Percentiles rank a stretch among this genome's conserved stretches.
phyloP scores from a whole-genome alignment of 306 rosid genomes.

The Casuarina cunninghamiana region DNA sequence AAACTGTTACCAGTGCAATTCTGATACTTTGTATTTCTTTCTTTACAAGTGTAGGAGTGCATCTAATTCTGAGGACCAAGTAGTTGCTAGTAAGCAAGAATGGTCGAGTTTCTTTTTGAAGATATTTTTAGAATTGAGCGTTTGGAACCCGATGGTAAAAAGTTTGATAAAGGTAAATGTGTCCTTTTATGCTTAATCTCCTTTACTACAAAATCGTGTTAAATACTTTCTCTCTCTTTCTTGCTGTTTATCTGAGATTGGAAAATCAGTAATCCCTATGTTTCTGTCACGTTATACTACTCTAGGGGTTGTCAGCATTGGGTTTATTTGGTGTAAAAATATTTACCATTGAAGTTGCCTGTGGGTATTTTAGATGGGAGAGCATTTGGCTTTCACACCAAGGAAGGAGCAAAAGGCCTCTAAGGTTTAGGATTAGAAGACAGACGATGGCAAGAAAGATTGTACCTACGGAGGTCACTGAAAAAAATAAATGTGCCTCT shows the following conservation, averaged over 20 bases:
- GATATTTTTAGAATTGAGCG: conserved; percentile 73
- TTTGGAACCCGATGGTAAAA: conserved; percentile 66
- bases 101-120: conserved; percentile 85
- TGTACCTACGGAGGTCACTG: background rate
- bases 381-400: background rate
- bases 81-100: conserved; percentile 20
- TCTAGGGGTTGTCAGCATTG: background rate
- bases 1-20: background rate
- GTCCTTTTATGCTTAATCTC: background rate
- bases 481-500: background rate
- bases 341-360: background rate
- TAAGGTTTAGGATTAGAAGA: background rate
- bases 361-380: background rate
- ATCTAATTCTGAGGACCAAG: background rate
- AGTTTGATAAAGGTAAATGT: conserved; percentile 66
- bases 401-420: background rate
- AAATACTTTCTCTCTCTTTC: background rate
- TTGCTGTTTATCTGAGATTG: background rate
- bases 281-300: background rate
- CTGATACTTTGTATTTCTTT: background rate
- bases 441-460: background rate
- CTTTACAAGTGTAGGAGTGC: background rate
- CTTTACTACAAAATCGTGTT: background rate
- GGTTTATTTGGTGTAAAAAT: background rate
- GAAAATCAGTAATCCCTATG: background rate